Base-by-base conservation (phyloP, 495 filamentous ascomycete species). In the Daldinia grandis region DNA sequence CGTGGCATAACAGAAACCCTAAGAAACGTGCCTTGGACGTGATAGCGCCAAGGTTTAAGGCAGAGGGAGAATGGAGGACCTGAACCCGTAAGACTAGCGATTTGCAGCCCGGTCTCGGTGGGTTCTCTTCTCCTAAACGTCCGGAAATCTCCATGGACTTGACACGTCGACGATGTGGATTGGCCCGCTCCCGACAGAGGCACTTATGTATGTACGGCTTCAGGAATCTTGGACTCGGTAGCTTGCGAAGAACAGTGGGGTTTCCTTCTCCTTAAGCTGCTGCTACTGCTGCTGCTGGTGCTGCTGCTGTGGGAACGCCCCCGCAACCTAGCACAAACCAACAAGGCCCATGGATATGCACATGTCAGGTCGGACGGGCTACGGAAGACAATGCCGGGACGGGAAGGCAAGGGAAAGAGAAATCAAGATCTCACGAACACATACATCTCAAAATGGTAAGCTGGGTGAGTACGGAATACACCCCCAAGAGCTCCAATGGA, bases 101-200 rank as follows among this genome's bases (percentile, higher is more conserved):
- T 42, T 33, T 61, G 56, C 10, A 27, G 28, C 61, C 70, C 61
- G 70, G 61, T 73, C 19, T 66, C 65, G 70, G 70, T 68, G 61
- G 70, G 65, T 65, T 62, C 19, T 19, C 42, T 65, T 62, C 19
- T 19, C 42, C 19, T 73, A 64, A 60, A 72, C 31, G 42, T 68
- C 60, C 69, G 69, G 56, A 49, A 28, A 25, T 57, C 40, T 59
- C 65, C 61, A 61, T 54, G 42, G 31, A 24, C 57, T 64, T 64
- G 69, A 68, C 70, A 73, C 70, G 70, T 73, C 70, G 49, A 62
- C 65, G 28, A 69, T 25, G 65, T 69, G 65, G 70, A 69, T 73
- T 69, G 61, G 70, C 25, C 31, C 28, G 3, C 31, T 10, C 47
- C 65, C 56, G 61, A 66, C 38, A 55, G 59, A 57, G 56, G 58